A percentile compares a stretch with the other conserved stretches of the same genome.
Conservation (phyloP, 257 asterid species). For the Plantago elongata region DNA sequence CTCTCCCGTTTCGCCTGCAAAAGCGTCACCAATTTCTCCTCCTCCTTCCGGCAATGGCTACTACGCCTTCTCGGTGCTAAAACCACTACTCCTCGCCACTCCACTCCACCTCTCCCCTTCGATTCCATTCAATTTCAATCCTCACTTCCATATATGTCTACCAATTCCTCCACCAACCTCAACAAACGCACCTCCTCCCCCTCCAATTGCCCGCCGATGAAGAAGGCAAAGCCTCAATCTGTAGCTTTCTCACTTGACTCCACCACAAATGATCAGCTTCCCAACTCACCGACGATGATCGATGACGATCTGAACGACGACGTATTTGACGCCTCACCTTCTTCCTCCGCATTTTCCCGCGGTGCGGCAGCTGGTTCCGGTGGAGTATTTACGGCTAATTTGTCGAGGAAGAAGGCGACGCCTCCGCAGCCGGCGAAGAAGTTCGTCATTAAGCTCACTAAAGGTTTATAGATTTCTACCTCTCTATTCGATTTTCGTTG, state of each 20-base stretch:
- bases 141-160: constrained; percentile 27
- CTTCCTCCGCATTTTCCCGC: constrained; percentile 38
- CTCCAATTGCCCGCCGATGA: constrained; percentile 31
- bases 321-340: constrained; percentile 43
- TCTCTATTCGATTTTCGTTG: neutral
- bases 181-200: constrained; percentile 24
- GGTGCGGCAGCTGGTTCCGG: constrained; percentile 29
- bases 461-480: constrained; percentile 41
- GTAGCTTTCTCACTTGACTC: constrained; percentile 29
- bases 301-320: constrained; percentile 55
- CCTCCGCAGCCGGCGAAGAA: constrained; percentile 82
- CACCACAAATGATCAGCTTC: constrained; percentile 23
- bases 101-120: no score
- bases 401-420: constrained; percentile 71
- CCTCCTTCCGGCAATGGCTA: neutral
- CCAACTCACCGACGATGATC: constrained; percentile 34
- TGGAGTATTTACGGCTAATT: constrained; percentile 62
- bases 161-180: constrained; percentile 16
- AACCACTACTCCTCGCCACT: no score
- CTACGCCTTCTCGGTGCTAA: neutral
- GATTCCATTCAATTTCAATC: neutral
- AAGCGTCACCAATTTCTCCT: neutral
- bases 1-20: neutral
- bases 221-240: constrained; percentile 36
- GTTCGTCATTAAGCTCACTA: constrained; percentile 72